Conservation (phyloP, 768 basidiomycete genomes). For the Termitomyces sp. region DNA sequence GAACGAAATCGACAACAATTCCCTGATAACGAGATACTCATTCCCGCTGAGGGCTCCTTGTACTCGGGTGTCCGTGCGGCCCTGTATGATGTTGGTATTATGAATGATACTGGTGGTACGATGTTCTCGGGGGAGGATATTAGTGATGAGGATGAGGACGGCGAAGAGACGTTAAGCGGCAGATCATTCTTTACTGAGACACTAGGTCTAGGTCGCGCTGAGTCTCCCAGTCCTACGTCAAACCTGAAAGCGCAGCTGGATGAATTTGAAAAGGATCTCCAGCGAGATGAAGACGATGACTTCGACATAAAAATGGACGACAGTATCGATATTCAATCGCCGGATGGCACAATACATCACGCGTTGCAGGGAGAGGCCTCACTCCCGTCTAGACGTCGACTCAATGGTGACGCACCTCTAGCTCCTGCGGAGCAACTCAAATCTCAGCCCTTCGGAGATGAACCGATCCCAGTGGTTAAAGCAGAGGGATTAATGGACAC, state of each 20-base stretch:
- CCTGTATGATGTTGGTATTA: constrained; percentile 51
- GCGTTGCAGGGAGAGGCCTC: constrained; percentile 38
- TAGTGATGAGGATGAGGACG: constrained; percentile 52
- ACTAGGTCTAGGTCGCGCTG: constrained; percentile 35
- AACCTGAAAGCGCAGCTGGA: constrained; percentile 51
- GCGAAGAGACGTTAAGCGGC: constrained; percentile 16
- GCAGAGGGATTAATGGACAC: constrained; percentile 62
- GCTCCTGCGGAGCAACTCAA: constrained; percentile 43
- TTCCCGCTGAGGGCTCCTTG: constrained; percentile 27
- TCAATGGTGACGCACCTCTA: constrained; percentile 39
- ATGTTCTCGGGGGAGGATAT: constrained; percentile 62
- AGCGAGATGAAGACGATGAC: constrained; percentile 40
- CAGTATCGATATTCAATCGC: constrained; percentile 15
- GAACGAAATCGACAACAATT: constrained; percentile 23
- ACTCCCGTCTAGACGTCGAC: constrained; percentile 35
- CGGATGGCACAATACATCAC: constrained; percentile 14
- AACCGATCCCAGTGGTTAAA: constrained; percentile 44
- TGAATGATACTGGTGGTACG: constrained; percentile 41
- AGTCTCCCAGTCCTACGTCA: constrained; percentile 47
- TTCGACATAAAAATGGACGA: constrained; percentile 25
- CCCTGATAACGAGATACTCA: constrained; percentile 28
- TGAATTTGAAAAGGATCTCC: constrained; percentile 41
- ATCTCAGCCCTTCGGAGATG: constrained; percentile 48
- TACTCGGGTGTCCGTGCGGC: constrained; percentile 45
- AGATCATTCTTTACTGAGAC: constrained; percentile 47